phyloP scores from a whole-genome alignment of 352 stramenopile species.

The Pseudoperonospora humuli region DNA sequence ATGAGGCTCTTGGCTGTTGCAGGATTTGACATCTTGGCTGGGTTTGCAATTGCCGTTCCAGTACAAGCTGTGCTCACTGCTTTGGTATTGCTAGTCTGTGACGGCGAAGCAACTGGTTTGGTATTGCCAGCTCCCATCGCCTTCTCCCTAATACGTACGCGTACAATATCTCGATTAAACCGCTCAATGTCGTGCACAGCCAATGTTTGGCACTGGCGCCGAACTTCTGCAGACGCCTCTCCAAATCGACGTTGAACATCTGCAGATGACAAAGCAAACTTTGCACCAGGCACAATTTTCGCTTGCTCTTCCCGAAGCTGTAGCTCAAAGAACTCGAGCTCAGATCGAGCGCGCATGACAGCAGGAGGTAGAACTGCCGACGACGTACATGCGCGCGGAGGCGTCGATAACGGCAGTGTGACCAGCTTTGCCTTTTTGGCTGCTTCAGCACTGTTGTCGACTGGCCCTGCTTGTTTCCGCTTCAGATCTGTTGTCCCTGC shows the following conservation, averaged over 20 bases:
- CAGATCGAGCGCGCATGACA: conserved; percentile 20
- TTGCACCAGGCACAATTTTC: neutral
- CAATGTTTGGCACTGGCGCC: conserved; percentile 34
- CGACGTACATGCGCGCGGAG: conserved; percentile 23
- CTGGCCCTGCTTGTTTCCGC: conserved; percentile 9
- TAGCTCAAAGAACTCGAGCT: conserved; percentile 39
- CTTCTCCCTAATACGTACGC: conserved; percentile 54
- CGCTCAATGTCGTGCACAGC: conserved; percentile 43
- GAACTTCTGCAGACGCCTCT: conserved; percentile 21
- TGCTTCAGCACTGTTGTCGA: neutral
- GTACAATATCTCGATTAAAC: conserved; percentile 54
- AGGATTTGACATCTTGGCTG: neutral
- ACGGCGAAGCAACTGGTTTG: neutral
- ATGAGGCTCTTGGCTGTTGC: conserved; percentile 1
- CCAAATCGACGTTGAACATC: conserved; percentile 30
- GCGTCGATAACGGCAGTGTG: neutral
- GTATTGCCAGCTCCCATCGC: conserved; percentile 18
- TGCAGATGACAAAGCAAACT: conserved; percentile 5
- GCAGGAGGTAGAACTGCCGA: conserved; percentile 35
- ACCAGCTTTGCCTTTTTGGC: conserved; percentile 10
- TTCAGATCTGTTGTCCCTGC: conserved; percentile 12
- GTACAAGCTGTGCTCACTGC: neutral
- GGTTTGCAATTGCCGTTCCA: neutral
- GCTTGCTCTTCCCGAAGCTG: conserved; percentile 14
- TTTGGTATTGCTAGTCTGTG: neutral